phyloP scores from a whole-genome alignment of 352 stramenopile species.

The Achlya hypogyna region DNA sequence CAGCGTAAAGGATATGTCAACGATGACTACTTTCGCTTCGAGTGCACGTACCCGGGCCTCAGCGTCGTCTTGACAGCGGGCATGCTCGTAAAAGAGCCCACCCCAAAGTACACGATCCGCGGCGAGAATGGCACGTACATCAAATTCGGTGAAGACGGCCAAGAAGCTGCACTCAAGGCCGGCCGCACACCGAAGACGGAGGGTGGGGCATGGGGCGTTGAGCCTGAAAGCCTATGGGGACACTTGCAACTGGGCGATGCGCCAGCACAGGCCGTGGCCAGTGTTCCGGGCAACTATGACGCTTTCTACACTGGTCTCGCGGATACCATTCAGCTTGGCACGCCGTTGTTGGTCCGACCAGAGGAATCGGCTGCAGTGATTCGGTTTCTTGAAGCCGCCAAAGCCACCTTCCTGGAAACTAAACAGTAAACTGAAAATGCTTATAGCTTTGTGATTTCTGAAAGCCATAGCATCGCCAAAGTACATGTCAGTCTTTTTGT shows the following conservation, averaged over 20 bases:
- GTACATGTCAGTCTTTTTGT: too few species aligned
- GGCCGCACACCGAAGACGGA: constrained; percentile 38
- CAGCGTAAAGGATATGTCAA: constrained; percentile 53
- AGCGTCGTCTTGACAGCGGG: constrained; percentile 52
- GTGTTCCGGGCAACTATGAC: constrained; percentile 41
- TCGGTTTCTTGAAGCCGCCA: constrained; percentile 59
- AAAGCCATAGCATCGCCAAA: too few species aligned
- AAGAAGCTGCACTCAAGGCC: constrained; percentile 48
- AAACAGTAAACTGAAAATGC: too few species aligned
- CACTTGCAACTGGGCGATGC: constrained; percentile 28
- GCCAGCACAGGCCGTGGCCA: constrained; percentile 29
- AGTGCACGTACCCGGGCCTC: constrained; percentile 49
- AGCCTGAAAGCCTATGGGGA: constrained; percentile 37
- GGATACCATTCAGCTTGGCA: constrained; percentile 37
- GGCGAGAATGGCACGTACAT: constrained; percentile 40
- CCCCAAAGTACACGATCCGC: constrained; percentile 58
- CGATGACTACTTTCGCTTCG: constrained; percentile 64
- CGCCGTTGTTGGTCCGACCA: constrained; percentile 43
- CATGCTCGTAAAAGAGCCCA: constrained; percentile 50
- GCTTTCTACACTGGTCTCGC: constrained; percentile 68
- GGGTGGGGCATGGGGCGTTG: constrained; percentile 32
- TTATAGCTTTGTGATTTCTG: too few species aligned
- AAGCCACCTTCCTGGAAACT: constrained; percentile 27
- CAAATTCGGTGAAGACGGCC: constrained; percentile 58
- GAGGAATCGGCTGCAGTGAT: constrained; percentile 49